Base-by-base conservation (phyloP, 2,329 filamentous ascomycete genomes). In the Penicillium glabrum region DNA sequence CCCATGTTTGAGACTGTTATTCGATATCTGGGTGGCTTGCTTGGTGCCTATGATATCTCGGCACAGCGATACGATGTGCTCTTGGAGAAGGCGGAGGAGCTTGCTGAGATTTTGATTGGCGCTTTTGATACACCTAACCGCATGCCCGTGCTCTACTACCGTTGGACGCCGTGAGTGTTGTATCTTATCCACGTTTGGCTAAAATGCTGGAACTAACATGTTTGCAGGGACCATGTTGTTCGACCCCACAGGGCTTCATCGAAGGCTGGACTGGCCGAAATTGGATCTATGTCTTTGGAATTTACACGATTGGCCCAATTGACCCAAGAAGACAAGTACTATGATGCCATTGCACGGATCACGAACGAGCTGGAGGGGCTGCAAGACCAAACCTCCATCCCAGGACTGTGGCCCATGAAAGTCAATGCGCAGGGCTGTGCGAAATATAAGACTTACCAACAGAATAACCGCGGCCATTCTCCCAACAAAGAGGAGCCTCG, bases 1-100 rank as follows among this genome's bases (percentile, higher is more conserved):
- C 92, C 91, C n/a, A 82, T 96, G 8, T 97, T 97, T 66, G 93
- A 97, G 75, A 96, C 92, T 0, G 90, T 88, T 11, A 97, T 98
- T 69, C 86, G 93, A 51, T 96, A 97, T 67, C 81, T 98, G 5
- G 93, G 93, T 31, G 93, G 93, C 1, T 78, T 98, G 44, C 70
- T 97, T 43, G 87, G 87, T 39, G 93, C 93, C 7, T 97, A 93
- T 71, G 93, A 98, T 75, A 82, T 97, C 54, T 93, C 89, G 51
- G 89, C 84, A 19, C 86, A 83, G 7, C 79, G 80, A 60, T 89
- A 96, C 67, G 76, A 82, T 21, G 79, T 89, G 24, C 80, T 96
- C 11, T 80, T 96, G 31, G 84, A 87, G 53, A 95, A 96, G 75
- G 90, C 91, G 1, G 81, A 88, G 35, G 88, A 93, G 74, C 83